Conservation (phyloP, 495 filamentous ascomycete genomes). For the Hypoxylon trugodes region DNA sequence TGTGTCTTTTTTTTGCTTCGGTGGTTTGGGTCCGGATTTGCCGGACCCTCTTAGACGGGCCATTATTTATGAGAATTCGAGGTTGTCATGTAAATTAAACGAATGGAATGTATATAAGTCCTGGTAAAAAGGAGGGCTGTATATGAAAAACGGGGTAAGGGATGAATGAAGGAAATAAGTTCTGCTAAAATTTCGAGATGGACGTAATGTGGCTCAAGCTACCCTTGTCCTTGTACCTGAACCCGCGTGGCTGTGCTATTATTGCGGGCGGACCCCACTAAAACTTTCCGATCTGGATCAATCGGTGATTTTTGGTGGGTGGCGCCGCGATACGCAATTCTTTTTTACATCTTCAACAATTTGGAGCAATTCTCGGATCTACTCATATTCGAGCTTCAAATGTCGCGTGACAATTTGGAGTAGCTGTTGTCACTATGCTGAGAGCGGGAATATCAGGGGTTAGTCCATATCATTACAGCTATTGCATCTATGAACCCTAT, state of each 20-base stretch:
- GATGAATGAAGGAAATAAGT: slow-evolving; percentile 3
- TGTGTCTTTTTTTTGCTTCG: slow-evolving; percentile 37
- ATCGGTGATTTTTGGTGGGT: slow-evolving; percentile 14
- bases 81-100: not conserved
- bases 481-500: not conserved
- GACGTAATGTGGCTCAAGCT: slow-evolving; percentile 37
- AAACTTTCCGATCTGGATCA: slow-evolving; percentile 1
- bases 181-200: slow-evolving; percentile 14
- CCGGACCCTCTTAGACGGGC: slow-evolving; percentile 34
- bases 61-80: slow-evolving; percentile 15
- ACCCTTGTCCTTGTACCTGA: slow-evolving; percentile 13
- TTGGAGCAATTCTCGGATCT: not conserved
- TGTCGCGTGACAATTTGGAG: slow-evolving; percentile 28
- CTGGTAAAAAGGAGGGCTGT: too few relatives aligned
- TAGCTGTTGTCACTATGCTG: slow-evolving; percentile 37
- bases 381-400: slow-evolving; percentile 22
- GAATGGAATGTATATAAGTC: not conserved
- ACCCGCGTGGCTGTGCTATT: not conserved
- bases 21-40: slow-evolving; percentile 26
- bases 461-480: not conserved
- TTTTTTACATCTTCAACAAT: slow-evolving; percentile 15
- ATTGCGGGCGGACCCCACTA: slow-evolving; percentile 3
- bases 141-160: not conserved
- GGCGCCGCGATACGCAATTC: slow-evolving; percentile 16
- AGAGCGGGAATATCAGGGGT: slow-evolving; percentile 42